Conservation (phyloP, 2,329 filamentous ascomycete species). For the Xylaria sp. region DNA sequence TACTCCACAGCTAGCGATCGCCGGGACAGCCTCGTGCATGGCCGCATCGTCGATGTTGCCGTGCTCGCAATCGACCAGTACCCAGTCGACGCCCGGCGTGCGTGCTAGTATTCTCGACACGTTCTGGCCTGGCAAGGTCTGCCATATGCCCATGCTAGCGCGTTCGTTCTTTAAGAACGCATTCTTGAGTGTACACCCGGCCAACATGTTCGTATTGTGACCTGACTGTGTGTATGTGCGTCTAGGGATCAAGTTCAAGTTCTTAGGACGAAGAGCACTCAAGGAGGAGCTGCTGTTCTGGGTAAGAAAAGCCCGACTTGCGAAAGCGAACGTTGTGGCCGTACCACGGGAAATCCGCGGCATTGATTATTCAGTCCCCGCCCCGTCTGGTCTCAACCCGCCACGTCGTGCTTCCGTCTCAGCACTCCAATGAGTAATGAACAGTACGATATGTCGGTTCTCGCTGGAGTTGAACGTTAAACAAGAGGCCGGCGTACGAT, state of each 20-base stretch:
- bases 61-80: constrained; percentile 57
- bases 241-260: neutral
- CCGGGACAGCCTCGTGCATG: constrained; percentile 55
- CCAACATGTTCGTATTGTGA: constrained; percentile 11
- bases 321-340: constrained; percentile 6
- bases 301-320: constrained; percentile 3
- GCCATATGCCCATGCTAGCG: constrained; percentile 55
- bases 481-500: neutral
- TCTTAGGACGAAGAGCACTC: neutral
- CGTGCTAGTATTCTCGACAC: constrained; percentile 55
- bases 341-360: neutral
- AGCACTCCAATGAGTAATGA: neutral
- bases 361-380: neutral
- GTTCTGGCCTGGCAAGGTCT: constrained; percentile 58
- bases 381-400: neutral
- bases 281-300: constrained; percentile 1
- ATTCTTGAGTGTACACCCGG: constrained; percentile 40
- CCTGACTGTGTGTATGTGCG: constrained; percentile 1
- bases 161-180: constrained; percentile 43
- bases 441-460: neutral
- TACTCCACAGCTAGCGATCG: constrained; percentile 49
- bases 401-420: neutral
- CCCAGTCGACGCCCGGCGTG: constrained; percentile 57
- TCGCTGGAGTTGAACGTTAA: neutral
- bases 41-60: constrained; percentile 51